Conservation (phyloP, 805 yeast genomes). For the Metschnikowia rubicola region DNA sequence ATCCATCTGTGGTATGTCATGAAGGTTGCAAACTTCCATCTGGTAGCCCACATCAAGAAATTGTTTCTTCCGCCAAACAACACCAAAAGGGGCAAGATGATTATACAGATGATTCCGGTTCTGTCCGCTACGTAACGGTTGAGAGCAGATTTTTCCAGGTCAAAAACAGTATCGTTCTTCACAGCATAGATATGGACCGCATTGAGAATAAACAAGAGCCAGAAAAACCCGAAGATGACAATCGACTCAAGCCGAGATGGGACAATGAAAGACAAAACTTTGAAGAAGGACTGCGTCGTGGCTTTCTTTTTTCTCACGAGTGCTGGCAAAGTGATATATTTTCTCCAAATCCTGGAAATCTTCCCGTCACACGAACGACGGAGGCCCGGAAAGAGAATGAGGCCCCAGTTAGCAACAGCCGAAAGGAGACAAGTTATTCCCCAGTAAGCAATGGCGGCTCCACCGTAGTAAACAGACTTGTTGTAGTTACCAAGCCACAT, state of each 20-base stretch:
- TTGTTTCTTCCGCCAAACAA: conserved; percentile 19
- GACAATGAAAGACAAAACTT: conserved; percentile 24
- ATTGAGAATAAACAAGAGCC: conserved; percentile 12
- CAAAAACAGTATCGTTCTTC: conserved; percentile 7
- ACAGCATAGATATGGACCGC: conserved; percentile 10
- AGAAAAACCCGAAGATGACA: conserved; percentile 20
- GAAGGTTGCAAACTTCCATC: conserved; percentile 17
- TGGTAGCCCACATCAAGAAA: conserved; percentile 16
- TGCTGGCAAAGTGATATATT: conserved; percentile 29
- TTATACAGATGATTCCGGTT: conserved; percentile 11
- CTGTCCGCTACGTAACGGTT: conserved; percentile 17
- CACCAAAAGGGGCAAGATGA: conserved; percentile 14
- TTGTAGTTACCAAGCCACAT: conserved; percentile 38
- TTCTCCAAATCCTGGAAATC: conserved; percentile 23
- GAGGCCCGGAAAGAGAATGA: conserved; percentile 37
- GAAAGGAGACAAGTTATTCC: conserved; percentile 40
- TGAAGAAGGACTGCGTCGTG: conserved; percentile 4
- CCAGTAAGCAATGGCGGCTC: conserved; percentile 49
- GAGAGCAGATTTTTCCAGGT: conserved; percentile 1
- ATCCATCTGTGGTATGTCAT: conserved; percentile 17
- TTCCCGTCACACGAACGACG: conserved; percentile 28
- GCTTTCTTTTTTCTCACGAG: conserved; percentile 16
- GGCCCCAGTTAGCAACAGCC: conserved; percentile 40
- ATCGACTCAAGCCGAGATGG: conserved; percentile 29
- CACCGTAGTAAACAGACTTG: conserved; percentile 33